Base-by-base conservation (phyloP, 345 rosid species). In the Linum tenue region DNA sequence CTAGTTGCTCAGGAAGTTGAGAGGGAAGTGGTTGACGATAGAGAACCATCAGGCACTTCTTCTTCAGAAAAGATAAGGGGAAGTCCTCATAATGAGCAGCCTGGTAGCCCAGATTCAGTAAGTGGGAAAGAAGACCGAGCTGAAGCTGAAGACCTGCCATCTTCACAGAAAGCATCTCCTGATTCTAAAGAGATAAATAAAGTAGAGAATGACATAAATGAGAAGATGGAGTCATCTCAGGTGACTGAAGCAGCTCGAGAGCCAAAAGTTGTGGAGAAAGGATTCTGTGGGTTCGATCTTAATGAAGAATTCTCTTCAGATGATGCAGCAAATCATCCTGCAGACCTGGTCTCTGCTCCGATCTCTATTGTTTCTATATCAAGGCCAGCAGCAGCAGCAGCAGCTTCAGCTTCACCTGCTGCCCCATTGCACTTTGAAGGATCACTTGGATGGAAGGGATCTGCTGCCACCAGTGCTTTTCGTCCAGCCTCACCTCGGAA, bases 1-100 rank as follows among this genome's bases (percentile, higher is more conserved):
- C 85, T 83, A 72, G 91, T 94, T 59, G 99, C 99, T 55, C 91
- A 83, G 72, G 96, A 90, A 79, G 97, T 92, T 44, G 96, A 86
- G 69, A 83, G 88, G 78, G 96, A 90, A 72, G 91, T 86, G 38
- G 71, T 73, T 55, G 88, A 86, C 67, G 77, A 75, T 35, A 80
- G 78, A 73, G 96, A 86, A 64, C 90, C 65, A 70, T 82, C 85
- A 6, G 72, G 78, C 72, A 80, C 84, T 74, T 85, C 94, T 4
- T 72, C 79, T 69, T 85, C 89, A 0, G 92, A 76, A 59, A 86
- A 84, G 73, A 68, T 64, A 31, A 78, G 82, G 4, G 79, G 59
- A 60, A 83, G 73, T 81, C 31, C 31, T 22, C 82, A 77, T 74
- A 73, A 73, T 3, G 42, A 70, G 67, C 77, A 73, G 66, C 76